These are phyloP conservation scores for Sapria himalayana DNA, from an alignment of 345 rosid species.

Conservation along the genomic window DNA sequence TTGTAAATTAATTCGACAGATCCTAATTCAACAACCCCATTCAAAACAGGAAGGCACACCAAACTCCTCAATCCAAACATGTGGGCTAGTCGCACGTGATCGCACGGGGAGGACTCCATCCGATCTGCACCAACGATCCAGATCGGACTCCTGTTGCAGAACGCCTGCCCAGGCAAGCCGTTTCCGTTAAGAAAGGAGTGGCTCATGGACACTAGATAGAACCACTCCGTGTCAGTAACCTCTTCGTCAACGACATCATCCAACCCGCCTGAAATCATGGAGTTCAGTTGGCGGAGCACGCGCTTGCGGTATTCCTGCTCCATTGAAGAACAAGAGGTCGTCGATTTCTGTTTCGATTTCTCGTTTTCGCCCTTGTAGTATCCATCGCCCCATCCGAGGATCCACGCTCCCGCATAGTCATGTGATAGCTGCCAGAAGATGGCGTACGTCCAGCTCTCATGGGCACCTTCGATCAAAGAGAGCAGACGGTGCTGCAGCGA, in stretches of 20 bases:
- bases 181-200: conserved; percentile 45
- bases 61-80: conserved; percentile 56
- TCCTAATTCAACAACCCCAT: conserved; percentile 84
- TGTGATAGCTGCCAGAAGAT: conserved; percentile 84
- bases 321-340: conserved; percentile 11
- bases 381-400: conserved; percentile 85
- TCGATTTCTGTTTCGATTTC: conserved; percentile 21
- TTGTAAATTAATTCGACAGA: conserved; percentile 51
- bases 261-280: conserved; percentile 48
- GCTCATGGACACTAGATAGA: conserved; percentile 81
- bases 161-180: conserved; percentile 68
- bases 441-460: conserved; percentile 75
- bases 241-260: conserved; percentile 70
- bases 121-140: conserved; percentile 59
- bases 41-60: conserved; percentile 55
- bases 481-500: conserved; percentile 82
- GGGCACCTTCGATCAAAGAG: conserved; percentile 48
- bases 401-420: conserved; percentile 36
- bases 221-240: conserved; percentile 93
- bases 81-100: conserved; percentile 53
- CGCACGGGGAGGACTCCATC: conserved; percentile 38
- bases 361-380: conserved; percentile 80
- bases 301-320: conserved; percentile 76
- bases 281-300: conserved; percentile 61
- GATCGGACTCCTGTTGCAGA: conserved; percentile 24